Base-by-base conservation (phyloP, 495 filamentous ascomycete species). In the Podospora fimiseda region DNA sequence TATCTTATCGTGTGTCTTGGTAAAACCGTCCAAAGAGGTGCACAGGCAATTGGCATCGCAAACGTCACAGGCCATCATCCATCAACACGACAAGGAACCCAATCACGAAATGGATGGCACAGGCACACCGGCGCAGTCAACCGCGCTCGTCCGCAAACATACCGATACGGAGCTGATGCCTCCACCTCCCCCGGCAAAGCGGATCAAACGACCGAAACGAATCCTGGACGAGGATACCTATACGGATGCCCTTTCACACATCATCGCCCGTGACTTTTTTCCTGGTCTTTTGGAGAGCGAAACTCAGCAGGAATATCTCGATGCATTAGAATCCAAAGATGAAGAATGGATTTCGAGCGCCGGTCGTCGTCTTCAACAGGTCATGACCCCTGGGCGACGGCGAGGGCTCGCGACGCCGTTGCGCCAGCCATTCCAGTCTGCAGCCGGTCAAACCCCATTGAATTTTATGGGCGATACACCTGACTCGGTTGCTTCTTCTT, bases 181-280 rank as follows among this genome's bases (percentile, higher is more conserved):
- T 0, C 90, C 90, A 9, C 90, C 90, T 2, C 91, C 92, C 4
- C 83, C 86, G 1, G 79, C 87, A 19, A 97, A 95, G 65, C 83
- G 89, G 43, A 95, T 96, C 61, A 96, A 96, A 70, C 84, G 93
- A 23, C 93, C 93, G 3, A 78, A 87, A 53, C 91, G 84, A 44
- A 85, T 95, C 36, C 80, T 98, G 20, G 90, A 95, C 68, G 93
- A 98, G 76, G 93, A 98, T 60, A 82, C 83, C 58, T 98, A 98
- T 73, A 91, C 89, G 20, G 82, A 88, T 50, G 87, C 88, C 8
- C 72, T 98, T 21, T 95, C 92, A 1, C 85, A 96, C 45, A 97
- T 98, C 59, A 96, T 97, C 49, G 87, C 88, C 23, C 88, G 94
- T 37, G 94, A 98, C 71, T 98, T 93, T 76, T 98, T 96, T 67